Evolutionary conservation across 106 monocot genomes (phyloP), one percentile per base, ranked within the genome.

Genomic region (Platanthera guangdongensis): DNA sequence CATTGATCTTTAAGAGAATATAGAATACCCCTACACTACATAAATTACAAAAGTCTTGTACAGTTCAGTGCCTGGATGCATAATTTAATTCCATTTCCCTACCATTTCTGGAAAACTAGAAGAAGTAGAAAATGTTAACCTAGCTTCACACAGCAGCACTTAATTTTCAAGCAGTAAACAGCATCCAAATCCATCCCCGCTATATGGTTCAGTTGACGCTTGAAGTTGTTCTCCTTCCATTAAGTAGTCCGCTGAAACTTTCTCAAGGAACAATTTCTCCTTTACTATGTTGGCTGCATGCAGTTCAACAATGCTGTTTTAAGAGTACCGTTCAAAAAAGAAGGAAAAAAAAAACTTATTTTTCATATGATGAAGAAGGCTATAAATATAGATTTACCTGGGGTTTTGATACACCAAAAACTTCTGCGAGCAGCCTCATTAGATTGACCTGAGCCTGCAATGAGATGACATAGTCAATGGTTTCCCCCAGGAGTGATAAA

Each of bases 381-480:
- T 15, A 25, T 47, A 47, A 68, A 14, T 30, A 70, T 9, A 47
- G 13, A 70, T 47, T 45, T 76, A 89, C 86, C 76, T 25, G 79
- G 77, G 32, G 48, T 50, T 74, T 77, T 51, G 50, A 59, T 32
- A 21, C 80, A 15, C 75, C 76, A 2, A 82, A 7, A 19, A 77
- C 68, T 60, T 62, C 65, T 12, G 78, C 25, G 16, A 94, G 78
- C 12, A 67, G 47, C 51, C 67, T 77, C 94, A 94, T 79, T 18
- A 85, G 47, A 52, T 91, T 80, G 47, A 87, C 89, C 76, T 91
- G 94, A 57, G 87, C 87, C 69, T 77, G 55, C 14, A 94, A 88
- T n/a, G 83, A 83, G 64, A 76, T 55, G 50, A 83, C 75, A 73
- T 94, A 91, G 71, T 94, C 91, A 47, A 89, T 54, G 22, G 94